phyloP scores from a whole-genome alignment of 306 rosid genomes.

The Sicyos edulis region DNA sequence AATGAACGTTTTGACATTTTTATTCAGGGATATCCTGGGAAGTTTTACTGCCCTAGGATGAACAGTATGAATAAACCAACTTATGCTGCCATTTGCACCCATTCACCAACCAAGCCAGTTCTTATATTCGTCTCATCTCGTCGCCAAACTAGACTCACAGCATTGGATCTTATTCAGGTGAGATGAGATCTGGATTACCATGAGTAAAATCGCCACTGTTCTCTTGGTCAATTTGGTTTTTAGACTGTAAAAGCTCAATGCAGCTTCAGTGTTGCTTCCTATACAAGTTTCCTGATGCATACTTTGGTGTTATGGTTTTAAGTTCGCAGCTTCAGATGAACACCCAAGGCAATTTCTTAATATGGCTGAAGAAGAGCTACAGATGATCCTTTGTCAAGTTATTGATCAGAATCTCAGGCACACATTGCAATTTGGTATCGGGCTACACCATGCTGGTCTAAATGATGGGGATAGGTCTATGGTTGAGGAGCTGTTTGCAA shows the following conservation, averaged over 20 bases:
- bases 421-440: slow-evolving; percentile 94
- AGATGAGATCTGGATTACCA: slow-evolving; percentile 27
- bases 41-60: slow-evolving; percentile 96
- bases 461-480: slow-evolving; percentile 91
- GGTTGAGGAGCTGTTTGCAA: slow-evolving; percentile 89
- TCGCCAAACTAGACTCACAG: slow-evolving; percentile 95
- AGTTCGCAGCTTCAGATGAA: slow-evolving; percentile 96
- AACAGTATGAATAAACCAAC: slow-evolving; percentile 97
- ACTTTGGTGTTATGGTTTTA: slow-evolving; percentile 17
- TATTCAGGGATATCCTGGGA: slow-evolving; percentile 92
- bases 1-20: slow-evolving; percentile 17
- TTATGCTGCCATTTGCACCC: slow-evolving; percentile 96
- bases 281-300: not conserved
- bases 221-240: not conserved
- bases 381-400: slow-evolving; percentile 90
- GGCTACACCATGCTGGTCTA: slow-evolving; percentile 93
- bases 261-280: slow-evolving; percentile 6
- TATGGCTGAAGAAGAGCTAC: slow-evolving; percentile 75
- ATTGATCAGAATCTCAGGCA: slow-evolving; percentile 86
- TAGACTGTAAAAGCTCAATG: not conserved
- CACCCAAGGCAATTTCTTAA: slow-evolving; percentile 78
- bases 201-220: slow-evolving; percentile 15
- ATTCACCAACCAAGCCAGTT: slow-evolving; percentile 95
- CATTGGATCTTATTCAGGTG: slow-evolving; percentile 94
- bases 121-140: slow-evolving; percentile 95